Conservation (phyloP, 805 yeast genomes). For the Candida sakaeoensis region DNA sequence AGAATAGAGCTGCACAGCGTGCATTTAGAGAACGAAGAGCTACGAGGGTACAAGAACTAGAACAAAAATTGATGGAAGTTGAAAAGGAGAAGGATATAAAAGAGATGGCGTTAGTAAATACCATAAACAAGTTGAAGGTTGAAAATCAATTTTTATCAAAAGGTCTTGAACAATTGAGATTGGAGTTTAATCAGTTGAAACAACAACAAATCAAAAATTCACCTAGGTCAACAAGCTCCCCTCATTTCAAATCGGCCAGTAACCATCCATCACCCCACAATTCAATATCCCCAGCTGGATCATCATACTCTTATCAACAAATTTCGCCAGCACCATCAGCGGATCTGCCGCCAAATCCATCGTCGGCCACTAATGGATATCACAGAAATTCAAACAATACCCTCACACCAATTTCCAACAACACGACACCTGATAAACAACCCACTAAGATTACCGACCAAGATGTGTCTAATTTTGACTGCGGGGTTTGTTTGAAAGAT, state of each 20-base stretch:
- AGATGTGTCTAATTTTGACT: slow-evolving; percentile 35
- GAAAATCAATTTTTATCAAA: slow-evolving; percentile 44
- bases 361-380: slow-evolving; percentile 8
- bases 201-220: slow-evolving; percentile 1
- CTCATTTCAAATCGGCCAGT: slow-evolving; percentile 9
- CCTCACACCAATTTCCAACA: slow-evolving; percentile 14
- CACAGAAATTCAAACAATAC: slow-evolving; percentile 4
- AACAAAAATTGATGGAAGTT: slow-evolving; percentile 59
- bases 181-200: slow-evolving; percentile 24
- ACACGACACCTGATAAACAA: slow-evolving; percentile 14
- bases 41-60: slow-evolving; percentile 74
- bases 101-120: slow-evolving; percentile 52
- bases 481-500: slow-evolving; percentile 68
- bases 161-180: slow-evolving; percentile 39
- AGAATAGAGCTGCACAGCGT: slow-evolving; percentile 89
- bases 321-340: slow-evolving; percentile 54
- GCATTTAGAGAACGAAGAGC: slow-evolving; percentile 89
- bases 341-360: slow-evolving; percentile 39
- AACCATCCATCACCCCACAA: slow-evolving; percentile 14
- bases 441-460: slow-evolving; percentile 4
- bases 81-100: slow-evolving; percentile 63
- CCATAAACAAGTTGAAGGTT: slow-evolving; percentile 44
- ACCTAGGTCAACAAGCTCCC: not conserved
- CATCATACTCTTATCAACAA: slow-evolving; percentile 39
- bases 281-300: slow-evolving; percentile 25